phyloP scores from a whole-genome alignment of 1,139 yeast genomes.

The Saccharomyces hybrid region DNA sequence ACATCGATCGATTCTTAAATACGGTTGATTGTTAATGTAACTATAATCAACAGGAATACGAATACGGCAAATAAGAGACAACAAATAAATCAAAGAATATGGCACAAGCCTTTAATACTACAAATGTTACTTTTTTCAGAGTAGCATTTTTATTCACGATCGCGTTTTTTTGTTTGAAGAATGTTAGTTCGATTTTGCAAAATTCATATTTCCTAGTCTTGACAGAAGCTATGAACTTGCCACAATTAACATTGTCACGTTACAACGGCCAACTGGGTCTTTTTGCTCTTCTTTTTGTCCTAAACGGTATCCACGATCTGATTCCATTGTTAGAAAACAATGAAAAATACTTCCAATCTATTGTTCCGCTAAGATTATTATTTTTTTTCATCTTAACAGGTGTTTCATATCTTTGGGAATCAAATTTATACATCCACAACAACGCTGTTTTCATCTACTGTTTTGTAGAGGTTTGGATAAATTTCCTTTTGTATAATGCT shows the following conservation, averaged over 20 bases:
- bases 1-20: not conserved
- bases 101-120: slow-evolving; percentile 56
- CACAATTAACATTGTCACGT: slow-evolving; percentile 36
- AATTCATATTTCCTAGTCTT: slow-evolving; percentile 48
- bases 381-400: slow-evolving; percentile 47
- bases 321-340: slow-evolving; percentile 54
- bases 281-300: slow-evolving; percentile 39
- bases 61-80: not conserved
- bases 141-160: slow-evolving; percentile 40
- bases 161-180: slow-evolving; percentile 39
- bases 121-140: slow-evolving; percentile 43
- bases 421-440: slow-evolving; percentile 45
- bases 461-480: slow-evolving; percentile 67
- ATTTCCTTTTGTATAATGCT: slow-evolving; percentile 54
- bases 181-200: slow-evolving; percentile 37
- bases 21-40: too few relatives aligned
- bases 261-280: slow-evolving; percentile 48
- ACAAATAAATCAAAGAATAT: not conserved
- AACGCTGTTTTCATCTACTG: slow-evolving; percentile 54
- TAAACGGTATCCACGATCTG: slow-evolving; percentile 46
- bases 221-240: slow-evolving; percentile 32
- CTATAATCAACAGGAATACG: too few relatives aligned
- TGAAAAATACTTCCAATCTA: slow-evolving; percentile 49
- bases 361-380: slow-evolving; percentile 61
- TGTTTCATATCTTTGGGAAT: slow-evolving; percentile 31